These are phyloP conservation scores for Rhizopogon roseolus DNA, from an alignment of 768 basidiomycete genomes.

Conservation along the genomic window DNA sequence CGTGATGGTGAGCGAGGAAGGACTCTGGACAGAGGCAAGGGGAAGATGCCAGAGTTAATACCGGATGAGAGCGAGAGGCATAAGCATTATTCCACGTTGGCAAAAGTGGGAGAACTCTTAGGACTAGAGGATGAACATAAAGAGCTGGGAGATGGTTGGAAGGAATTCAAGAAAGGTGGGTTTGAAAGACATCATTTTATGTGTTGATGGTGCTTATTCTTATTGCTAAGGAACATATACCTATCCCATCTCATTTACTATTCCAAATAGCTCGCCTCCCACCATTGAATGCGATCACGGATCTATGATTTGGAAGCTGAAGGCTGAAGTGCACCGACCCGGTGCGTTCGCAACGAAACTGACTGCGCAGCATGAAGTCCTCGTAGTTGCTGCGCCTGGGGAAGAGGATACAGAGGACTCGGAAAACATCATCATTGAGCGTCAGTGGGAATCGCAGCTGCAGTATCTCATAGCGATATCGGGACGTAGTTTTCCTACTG, in stretches of 20 bases:
- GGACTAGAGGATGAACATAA: conserved; percentile 18
- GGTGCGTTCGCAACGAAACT: conserved; percentile 82
- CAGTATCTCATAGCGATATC: conserved; percentile 77
- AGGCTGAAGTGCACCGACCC: conserved; percentile 80
- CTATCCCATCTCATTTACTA: conserved; percentile 89
- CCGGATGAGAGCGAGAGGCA: conserved; percentile 16
- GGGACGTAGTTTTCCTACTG: conserved; percentile 83
- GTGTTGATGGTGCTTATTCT: conserved; percentile 1
- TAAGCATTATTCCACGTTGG: conserved; percentile 4
- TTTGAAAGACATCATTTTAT: neutral
- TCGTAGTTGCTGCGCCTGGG: conserved; percentile 67
- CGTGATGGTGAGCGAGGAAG: conserved; percentile 17
- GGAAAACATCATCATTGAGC: conserved; percentile 77
- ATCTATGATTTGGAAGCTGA: conserved; percentile 71
- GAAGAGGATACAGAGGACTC: conserved; percentile 82
- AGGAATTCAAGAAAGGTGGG: conserved; percentile 85
- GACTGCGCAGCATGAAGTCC: conserved; percentile 64
- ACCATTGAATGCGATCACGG: conserved; percentile 73
- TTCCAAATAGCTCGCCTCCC: conserved; percentile 80
- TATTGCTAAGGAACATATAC: conserved; percentile 75
- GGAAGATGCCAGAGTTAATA: neutral
- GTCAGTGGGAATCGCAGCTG: conserved; percentile 87
- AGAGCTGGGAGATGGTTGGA: conserved; percentile 58
- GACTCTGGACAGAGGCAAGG: conserved; percentile 25
- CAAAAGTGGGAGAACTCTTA: neutral